phyloP scores from a whole-genome alignment of 164 flowering plant genomes.

The Liquidambar formosana region DNA sequence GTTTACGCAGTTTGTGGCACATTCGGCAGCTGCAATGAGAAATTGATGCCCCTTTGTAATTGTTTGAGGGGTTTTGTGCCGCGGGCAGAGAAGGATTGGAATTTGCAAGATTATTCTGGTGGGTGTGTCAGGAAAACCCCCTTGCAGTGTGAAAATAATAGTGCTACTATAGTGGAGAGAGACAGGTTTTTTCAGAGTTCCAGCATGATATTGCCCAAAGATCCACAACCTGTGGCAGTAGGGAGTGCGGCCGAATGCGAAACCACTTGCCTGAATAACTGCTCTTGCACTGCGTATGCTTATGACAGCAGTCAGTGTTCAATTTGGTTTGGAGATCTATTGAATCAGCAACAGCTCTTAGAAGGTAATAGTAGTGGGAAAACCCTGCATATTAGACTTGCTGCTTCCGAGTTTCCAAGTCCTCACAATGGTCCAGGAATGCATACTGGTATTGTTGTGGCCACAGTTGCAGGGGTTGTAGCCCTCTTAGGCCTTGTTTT shows the following conservation, averaged over 20 bases:
- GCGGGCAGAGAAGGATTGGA: constrained; percentile 23
- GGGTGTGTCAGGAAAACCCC: constrained; percentile 27
- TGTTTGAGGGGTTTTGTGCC: constrained; percentile 38
- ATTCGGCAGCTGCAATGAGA: constrained; percentile 37
- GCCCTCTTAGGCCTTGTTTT: constrained; percentile 6
- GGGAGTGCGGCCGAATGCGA: constrained; percentile 24
- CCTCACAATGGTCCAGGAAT: too few species aligned
- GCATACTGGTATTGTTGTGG: constrained; percentile 8
- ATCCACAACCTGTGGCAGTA: constrained; percentile 11
- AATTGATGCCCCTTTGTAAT: constrained; percentile 18
- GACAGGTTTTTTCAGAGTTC: constrained; percentile 20
- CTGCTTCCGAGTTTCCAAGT: too few species aligned
- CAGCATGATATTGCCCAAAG: constrained; percentile 21
- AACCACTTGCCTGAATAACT: constrained; percentile 29
- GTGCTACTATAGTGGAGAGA: constrained; percentile 5
- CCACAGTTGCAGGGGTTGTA: too few species aligned
- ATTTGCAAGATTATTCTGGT: constrained; percentile 20
- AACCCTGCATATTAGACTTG: constrained; percentile 29
- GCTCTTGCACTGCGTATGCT: constrained; percentile 51
- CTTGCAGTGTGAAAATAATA: constrained; percentile 27
- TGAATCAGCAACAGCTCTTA: too few species aligned
- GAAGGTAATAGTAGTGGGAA: constrained; percentile 14
- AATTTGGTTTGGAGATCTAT: too few species aligned
- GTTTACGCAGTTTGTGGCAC: constrained; percentile 39
- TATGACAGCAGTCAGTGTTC: constrained; percentile 7